These are phyloP conservation scores for Begonia peltatifolia DNA, from an alignment of 306 rosid species.

Conservation along the genomic window DNA sequence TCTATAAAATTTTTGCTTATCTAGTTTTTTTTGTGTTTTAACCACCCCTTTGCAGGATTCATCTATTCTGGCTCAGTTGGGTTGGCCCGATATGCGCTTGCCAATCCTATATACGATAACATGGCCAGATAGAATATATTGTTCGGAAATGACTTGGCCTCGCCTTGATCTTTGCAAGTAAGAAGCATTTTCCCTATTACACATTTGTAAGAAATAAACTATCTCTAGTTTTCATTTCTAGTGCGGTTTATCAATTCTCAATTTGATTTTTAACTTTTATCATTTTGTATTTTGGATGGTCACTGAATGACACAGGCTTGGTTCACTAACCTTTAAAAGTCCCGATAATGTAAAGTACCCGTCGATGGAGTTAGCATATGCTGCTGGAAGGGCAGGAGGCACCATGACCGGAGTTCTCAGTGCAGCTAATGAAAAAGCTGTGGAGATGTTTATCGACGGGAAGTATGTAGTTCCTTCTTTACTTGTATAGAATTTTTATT, in stretches of 20 bases:
- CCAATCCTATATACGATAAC: constrained; percentile 96
- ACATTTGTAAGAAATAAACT: too few species aligned
- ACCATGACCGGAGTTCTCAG: constrained; percentile 99
- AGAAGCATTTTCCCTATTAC: constrained; percentile 1
- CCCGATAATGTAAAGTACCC: constrained; percentile 94
- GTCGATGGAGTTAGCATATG: constrained; percentile 86
- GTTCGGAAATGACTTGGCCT: constrained; percentile 98
- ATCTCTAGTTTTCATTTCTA: too few species aligned
- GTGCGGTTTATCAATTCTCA: too few species aligned
- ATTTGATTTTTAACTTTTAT: too few species aligned
- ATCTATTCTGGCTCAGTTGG: constrained; percentile 90
- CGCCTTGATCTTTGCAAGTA: constrained; percentile 99
- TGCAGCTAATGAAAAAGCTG: constrained; percentile 99
- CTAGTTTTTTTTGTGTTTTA: not conserved
- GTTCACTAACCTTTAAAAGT: constrained; percentile 76
- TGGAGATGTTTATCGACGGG: constrained; percentile 83
- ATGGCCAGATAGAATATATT: constrained; percentile 90
- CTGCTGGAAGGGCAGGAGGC: constrained; percentile 98
- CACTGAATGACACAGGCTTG: constrained; percentile 49
- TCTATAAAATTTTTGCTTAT: constrained; percentile 2
- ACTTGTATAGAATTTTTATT: too few species aligned
- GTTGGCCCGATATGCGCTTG: constrained; percentile 99
- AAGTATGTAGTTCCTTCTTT: constrained; percentile 33
- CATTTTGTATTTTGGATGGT: not conserved
- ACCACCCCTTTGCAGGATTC: constrained; percentile 50